A percentile compares a stretch with the other conserved stretches of the same genome.
Conservation (phyloP, 208 protist genomes). For the Trypanosoma rangeli region DNA sequence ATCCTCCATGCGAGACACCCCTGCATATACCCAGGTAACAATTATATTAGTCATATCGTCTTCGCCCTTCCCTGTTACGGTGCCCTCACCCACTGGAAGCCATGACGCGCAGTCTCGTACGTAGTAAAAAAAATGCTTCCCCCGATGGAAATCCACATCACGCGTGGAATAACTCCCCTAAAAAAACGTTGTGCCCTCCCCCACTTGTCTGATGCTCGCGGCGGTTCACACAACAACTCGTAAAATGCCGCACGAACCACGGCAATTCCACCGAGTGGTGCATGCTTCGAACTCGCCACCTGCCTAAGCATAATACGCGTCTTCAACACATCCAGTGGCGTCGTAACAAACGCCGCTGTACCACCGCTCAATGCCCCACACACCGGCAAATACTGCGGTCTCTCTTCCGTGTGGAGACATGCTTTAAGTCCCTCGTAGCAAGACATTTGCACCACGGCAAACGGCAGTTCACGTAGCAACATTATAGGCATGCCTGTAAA, state of each 20-base stretch:
- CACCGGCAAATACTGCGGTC: constrained; percentile 42
- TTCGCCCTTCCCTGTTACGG: background rate
- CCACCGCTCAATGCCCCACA: constrained; percentile 87
- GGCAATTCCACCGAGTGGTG: constrained; percentile 14
- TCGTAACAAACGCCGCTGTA: constrained; percentile 86
- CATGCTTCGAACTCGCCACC: constrained; percentile 1
- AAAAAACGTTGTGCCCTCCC: constrained; percentile 82
- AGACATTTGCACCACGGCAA: constrained; percentile 91
- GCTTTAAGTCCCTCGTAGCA: constrained; percentile 89
- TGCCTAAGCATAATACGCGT: constrained; percentile 91
- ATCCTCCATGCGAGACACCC: too few species aligned
- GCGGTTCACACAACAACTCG: constrained; percentile 52
- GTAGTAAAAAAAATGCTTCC: constrained; percentile 92
- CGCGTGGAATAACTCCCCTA: constrained; percentile 77
- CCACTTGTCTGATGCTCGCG: constrained; percentile 60
- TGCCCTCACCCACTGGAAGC: constrained; percentile 4
- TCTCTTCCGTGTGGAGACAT: constrained; percentile 29
- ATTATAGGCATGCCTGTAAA: constrained; percentile 88
- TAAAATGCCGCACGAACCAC: constrained; percentile 35
- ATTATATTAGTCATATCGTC: too few species aligned
- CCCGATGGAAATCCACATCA: constrained; percentile 90
- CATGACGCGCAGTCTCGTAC: constrained; percentile 71
- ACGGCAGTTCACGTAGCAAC: constrained; percentile 88
- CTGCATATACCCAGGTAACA: too few species aligned
- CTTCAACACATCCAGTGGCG: constrained; percentile 92